These are phyloP conservation scores for Cladosporium cucumerinum DNA, from an alignment of 2,329 filamentous ascomycete species.

Conservation along the genomic window DNA sequence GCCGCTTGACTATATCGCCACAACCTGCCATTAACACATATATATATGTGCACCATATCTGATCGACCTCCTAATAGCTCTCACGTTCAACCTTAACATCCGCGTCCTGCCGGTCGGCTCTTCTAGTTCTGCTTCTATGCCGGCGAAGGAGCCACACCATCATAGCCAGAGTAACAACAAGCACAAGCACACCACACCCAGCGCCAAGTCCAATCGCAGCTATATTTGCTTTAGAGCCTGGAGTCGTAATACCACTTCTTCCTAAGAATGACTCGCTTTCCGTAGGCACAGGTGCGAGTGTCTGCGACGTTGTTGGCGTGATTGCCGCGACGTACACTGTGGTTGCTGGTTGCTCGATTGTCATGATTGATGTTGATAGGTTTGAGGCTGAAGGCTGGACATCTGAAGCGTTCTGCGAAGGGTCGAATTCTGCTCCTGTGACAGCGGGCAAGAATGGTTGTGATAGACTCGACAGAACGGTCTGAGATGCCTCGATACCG, in stretches of 20 bases:
- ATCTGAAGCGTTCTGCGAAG: background rate
- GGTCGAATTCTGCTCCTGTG: background rate
- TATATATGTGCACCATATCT: background rate
- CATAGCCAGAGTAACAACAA: background rate
- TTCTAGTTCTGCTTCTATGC: background rate
- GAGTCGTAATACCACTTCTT: background rate
- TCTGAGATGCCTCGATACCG: background rate
- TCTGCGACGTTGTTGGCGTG: background rate
- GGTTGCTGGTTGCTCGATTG: background rate
- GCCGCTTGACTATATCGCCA: background rate
- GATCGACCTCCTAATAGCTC: background rate
- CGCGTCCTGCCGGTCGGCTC: background rate
- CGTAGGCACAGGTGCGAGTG: background rate
- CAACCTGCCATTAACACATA: background rate
- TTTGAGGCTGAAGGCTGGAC: background rate
- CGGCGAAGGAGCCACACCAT: background rate
- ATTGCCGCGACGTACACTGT: background rate
- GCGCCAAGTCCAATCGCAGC: background rate
- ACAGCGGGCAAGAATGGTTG: background rate
- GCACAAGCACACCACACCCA: slow-evolving; percentile 1
- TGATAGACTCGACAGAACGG: background rate
- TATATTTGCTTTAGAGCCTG: background rate
- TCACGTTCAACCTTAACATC: background rate
- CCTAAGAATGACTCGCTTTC: background rate
- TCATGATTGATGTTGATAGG: background rate